These are phyloP conservation scores for Phytomonas sp. DNA, from an alignment of 208 protist species.

Conservation along the genomic window DNA sequence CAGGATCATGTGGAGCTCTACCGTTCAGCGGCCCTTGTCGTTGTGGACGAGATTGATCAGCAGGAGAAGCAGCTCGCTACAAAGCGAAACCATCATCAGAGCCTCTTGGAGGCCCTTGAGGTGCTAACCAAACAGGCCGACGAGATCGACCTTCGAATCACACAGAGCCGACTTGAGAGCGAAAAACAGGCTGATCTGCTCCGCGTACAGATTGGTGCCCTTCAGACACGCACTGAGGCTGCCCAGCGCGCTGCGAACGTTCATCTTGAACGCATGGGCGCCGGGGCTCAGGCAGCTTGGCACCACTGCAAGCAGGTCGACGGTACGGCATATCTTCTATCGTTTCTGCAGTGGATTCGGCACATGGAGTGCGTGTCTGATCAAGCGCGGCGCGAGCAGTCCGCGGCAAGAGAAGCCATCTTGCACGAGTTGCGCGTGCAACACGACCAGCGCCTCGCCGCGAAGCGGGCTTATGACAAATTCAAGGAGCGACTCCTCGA, in stretches of 20 bases:
- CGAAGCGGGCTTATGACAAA: not conserved
- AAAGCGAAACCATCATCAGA: not conserved
- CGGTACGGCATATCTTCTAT: not conserved
- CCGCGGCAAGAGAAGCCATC: conserved; percentile 9
- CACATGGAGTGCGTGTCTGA: not conserved
- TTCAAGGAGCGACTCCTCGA: conserved; percentile 20
- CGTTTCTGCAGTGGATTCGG: not conserved
- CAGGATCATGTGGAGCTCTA: not conserved
- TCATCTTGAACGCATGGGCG: not conserved
- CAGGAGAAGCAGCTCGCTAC: not conserved
- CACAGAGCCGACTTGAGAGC: not conserved
- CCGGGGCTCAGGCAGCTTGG: not conserved
- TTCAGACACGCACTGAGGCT: not conserved
- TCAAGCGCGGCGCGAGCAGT: conserved; percentile 8
- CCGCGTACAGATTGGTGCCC: not conserved
- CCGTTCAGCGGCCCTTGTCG: not conserved
- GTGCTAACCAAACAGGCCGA: not conserved
- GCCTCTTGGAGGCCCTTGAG: not conserved
- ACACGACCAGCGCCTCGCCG: conserved; percentile 14
- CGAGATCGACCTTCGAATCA: not conserved
- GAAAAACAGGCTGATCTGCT: not conserved
- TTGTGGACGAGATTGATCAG: not conserved
- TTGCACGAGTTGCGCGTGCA: conserved; percentile 13
- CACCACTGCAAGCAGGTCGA: not conserved
- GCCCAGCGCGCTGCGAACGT: not conserved